Percentiles rank a stretch among this genome's conserved stretches.
These are phyloP conservation scores for Tetratostichococcus sp. DNA, from an alignment of 139 green algal species.

Conservation along the genomic window DNA sequence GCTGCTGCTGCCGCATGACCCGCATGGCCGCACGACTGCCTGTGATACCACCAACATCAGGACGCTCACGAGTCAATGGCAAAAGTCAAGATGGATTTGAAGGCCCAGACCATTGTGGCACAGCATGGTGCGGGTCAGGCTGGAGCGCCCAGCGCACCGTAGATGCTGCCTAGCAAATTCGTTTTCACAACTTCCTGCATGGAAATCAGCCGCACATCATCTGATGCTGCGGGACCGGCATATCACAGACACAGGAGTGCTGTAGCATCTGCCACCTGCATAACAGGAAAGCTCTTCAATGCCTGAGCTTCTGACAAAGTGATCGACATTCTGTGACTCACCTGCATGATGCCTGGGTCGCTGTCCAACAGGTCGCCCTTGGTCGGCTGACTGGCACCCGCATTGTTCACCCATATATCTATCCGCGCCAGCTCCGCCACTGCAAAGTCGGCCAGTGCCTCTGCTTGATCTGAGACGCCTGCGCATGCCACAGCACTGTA, in stretches of 20 bases:
- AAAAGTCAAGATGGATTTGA: not conserved
- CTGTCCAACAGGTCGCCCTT: constrained; percentile 22
- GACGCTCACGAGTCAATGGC: constrained; percentile 7
- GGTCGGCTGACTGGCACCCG: constrained; percentile 6
- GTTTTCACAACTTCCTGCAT: constrained; percentile 26
- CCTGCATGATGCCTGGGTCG: not conserved
- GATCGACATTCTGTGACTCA: not conserved
- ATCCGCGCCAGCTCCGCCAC: constrained; percentile 28
- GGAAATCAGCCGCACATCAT: not conserved
- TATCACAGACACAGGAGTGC: too few species aligned
- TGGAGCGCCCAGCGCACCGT: not conserved
- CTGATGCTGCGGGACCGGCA: too few species aligned
- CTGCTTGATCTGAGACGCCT: constrained; percentile 28
- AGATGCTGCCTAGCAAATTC: constrained; percentile 28
- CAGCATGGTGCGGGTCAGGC: not conserved
- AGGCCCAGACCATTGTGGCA: too few species aligned
- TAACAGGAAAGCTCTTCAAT: too few species aligned
- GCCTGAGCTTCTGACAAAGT: not conserved
- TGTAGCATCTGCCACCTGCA: too few species aligned
- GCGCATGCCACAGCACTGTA: too few species aligned
- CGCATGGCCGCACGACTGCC: constrained; percentile 16
- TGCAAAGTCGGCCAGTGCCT: constrained; percentile 33
- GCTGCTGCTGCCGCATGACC: constrained; percentile 17
- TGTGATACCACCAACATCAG: too few species aligned
- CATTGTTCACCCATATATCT: constrained; percentile 43